These are phyloP conservation scores for Podospora bellae-mahoneyi DNA, from an alignment of 495 filamentous ascomycete genomes.

Conservation along the genomic window DNA sequence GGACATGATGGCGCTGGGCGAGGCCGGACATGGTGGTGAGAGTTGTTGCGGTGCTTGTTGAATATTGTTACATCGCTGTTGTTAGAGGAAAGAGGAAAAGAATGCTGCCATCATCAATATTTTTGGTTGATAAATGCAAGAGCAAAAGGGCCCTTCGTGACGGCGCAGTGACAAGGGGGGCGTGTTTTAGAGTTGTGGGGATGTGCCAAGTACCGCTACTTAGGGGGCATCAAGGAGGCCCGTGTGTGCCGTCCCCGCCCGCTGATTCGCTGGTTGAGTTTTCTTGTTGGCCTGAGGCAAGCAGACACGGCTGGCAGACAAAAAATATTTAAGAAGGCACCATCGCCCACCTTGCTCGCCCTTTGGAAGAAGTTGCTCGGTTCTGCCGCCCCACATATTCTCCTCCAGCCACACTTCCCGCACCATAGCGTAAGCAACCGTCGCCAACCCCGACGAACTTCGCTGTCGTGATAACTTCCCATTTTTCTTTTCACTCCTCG, in stretches of 20 bases:
- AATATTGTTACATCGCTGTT: neutral
- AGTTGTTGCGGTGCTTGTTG: neutral
- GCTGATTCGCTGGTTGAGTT: neutral
- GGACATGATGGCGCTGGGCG: too few species aligned
- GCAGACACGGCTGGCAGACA: neutral
- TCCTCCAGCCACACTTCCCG: neutral
- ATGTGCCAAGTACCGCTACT: neutral
- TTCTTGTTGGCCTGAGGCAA: neutral
- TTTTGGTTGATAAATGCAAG: neutral
- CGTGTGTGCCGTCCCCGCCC: neutral
- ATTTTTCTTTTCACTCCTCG: neutral
- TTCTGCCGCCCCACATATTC: neutral
- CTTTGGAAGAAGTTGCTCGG: neutral
- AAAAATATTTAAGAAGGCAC: neutral
- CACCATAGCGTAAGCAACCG: neutral
- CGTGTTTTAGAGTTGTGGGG: neutral
- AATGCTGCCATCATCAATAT: neutral
- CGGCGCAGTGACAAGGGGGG: neutral
- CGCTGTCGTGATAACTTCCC: conserved; percentile 6
- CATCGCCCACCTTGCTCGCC: neutral
- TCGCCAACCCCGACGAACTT: neutral
- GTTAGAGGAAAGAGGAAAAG: neutral
- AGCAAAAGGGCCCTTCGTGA: neutral
- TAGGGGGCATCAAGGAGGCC: neutral
- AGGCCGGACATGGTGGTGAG: neutral